Evolutionary conservation across 768 basidiomycete genomes (phyloP), one percentile per base, ranked within the genome.

Genomic region (Russula foetens): DNA sequence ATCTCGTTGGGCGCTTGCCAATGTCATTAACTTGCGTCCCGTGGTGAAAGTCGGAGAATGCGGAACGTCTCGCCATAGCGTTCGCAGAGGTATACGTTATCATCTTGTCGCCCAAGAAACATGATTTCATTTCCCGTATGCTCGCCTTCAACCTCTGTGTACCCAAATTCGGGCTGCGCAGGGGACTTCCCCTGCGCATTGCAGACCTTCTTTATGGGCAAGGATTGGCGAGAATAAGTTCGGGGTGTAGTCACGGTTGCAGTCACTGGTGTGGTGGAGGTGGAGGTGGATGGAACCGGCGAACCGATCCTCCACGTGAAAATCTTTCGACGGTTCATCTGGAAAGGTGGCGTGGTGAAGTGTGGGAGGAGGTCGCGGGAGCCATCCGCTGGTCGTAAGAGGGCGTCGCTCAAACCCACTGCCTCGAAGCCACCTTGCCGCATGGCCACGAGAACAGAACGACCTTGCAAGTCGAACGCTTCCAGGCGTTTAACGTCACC

Each of bases 271-370:
- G 43, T 12, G 38, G 55, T 19, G 46, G 55, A 12, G 38, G 55
- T 19, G 46, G 55, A 46, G 33, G 63, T 8, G 50, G 44, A 7
- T 55, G 44, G 35, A 79, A 69, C 74, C 1, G 88, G 86, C 12
- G 84, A 84, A 28, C 90, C 90, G 54, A 90, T 90, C 71, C 79
- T 86, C 90, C 90, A 93, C 4, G 90, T 82, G 68, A 85, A 93
- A 4, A 90, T 84, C 6, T 77, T 80, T 14, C 90, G 81, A 51
- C 90, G 77, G 69, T 84, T 90, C 65, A 82, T 77, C 55, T 79
- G 82, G 21, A 79, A 83, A 14, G 77, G 71, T 7, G 84, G 76
- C 11, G 88, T 80, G 48, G 78, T 75, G 68, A 89, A 93, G 63
- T 86, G 76, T 1, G 91, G 91, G n/a, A 92, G 67, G 8, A 74